Evolutionary conservation across 1,284 basidiomycete genomes (phyloP).

Genomic region (Apiotrichum brassicae): DNA sequence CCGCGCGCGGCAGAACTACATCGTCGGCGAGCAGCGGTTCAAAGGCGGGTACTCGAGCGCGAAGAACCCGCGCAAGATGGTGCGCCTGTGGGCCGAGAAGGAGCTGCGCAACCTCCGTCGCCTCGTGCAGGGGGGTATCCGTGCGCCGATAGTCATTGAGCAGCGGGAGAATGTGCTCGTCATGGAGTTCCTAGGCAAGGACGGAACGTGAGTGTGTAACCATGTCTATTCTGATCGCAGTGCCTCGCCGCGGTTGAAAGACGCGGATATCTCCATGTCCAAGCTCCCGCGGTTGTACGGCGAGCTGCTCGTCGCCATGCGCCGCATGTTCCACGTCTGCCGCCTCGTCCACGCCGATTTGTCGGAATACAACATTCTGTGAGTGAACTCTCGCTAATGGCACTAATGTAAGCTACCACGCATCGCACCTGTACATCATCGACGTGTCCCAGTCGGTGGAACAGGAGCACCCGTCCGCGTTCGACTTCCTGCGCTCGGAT

Average conservation of each 20-base stretch:
- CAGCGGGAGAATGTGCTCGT: constrained; percentile 95
- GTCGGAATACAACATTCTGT: constrained; percentile 96
- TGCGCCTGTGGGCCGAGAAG: constrained; percentile 97
- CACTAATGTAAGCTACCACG: constrained; percentile 47
- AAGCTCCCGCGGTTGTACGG: constrained; percentile 59
- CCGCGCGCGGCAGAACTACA: constrained; percentile 93
- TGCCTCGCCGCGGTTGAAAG: constrained; percentile 85
- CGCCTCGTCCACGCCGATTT: constrained; percentile 95
- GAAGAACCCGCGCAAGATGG: constrained; percentile 97
- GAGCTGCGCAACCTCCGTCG: constrained; percentile 94
- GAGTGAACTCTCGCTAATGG: constrained; percentile 42
- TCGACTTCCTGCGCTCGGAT: constrained; percentile 91
- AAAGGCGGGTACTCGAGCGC: constrained; percentile 78
- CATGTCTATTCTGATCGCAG: constrained; percentile 50
- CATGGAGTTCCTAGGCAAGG: constrained; percentile 85
- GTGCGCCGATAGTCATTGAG: constrained; percentile 82
- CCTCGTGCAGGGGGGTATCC: constrained; percentile 70
- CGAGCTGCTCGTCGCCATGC: constrained; percentile 72
- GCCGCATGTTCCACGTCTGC: constrained; percentile 83
- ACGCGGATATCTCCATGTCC: constrained; percentile 57
- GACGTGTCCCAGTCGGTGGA: constrained; percentile 99
- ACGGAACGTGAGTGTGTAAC: constrained; percentile 50
- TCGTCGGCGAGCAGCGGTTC: constrained; percentile 84
- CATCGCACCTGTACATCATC: constrained; percentile 78
- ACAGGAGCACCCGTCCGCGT: constrained; percentile 92